phyloP scores from a whole-genome alignment of 2,329 filamentous ascomycete species.

The Septoria linicola region DNA sequence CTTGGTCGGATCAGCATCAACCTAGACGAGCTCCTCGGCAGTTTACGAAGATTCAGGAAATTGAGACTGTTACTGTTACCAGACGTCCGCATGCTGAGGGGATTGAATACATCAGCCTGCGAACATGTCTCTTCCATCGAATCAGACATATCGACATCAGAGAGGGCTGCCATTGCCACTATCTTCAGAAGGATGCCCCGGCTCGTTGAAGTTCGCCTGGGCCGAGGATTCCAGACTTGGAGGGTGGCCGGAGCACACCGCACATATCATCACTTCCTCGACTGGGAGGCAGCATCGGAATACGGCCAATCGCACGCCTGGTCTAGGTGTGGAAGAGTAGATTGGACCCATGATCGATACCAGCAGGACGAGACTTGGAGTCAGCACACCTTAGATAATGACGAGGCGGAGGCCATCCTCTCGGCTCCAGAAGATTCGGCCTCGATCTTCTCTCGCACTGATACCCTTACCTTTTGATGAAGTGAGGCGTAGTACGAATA shows the following conservation, averaged over 20 bases:
- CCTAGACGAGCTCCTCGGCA: neutral
- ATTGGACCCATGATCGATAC: too few species aligned
- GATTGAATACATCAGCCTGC: neutral
- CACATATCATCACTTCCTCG: neutral
- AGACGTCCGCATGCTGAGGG: slow-evolving; percentile 1
- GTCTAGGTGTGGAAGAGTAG: too few species aligned
- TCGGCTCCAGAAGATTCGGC: slow-evolving; percentile 5
- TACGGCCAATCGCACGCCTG: neutral
- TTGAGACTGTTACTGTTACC: neutral
- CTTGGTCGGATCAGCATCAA: neutral
- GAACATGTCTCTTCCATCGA: neutral
- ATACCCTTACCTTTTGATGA: slow-evolving; percentile 2
- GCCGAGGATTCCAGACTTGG: neutral
- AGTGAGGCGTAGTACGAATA: neutral
- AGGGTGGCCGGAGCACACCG: neutral
- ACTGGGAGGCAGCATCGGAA: neutral
- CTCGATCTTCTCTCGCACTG: slow-evolving; percentile 7
- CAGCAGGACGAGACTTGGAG: neutral
- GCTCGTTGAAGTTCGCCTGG: neutral
- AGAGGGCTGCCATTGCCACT: neutral
- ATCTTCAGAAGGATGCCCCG: neutral
- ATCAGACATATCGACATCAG: neutral
- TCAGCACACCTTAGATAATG: neutral
- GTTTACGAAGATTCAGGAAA: neutral
- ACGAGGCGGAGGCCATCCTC: neutral